Base-by-base conservation (phyloP, 768 basidiomycete species). In the Serendipita sp. region DNA sequence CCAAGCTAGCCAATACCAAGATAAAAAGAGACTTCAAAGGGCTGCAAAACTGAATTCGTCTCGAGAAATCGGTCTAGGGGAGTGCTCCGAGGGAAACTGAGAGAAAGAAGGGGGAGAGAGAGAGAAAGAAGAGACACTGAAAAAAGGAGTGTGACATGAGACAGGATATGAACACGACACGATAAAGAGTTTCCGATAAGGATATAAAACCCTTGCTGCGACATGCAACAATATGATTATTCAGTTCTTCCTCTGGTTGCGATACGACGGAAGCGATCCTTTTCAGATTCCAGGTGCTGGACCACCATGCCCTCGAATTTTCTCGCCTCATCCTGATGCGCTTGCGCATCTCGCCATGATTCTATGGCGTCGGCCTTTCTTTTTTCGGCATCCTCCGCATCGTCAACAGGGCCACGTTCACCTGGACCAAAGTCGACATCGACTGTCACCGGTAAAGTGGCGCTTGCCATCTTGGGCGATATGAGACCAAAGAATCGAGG, bases 221-320 rank as follows among this genome's bases (percentile, higher is more conserved):
- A 38, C 56, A 31, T 31, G 26, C 26, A 24, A 17, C 13, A 17
- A 61, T 42, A 42, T 13, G 20, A 17, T 30, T 42, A 31, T 17
- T 62, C 61, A 22, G 41, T 14, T 2, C 26, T 41, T 48, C 51
- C 50, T 53, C 61, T 60, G 20, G 60, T 73, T 61, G 90, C 84
- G 70, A 92, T 90, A 73, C 82, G 78, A 74, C 81, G 85, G 68
- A 92, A 77, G 34, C 81, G 83, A 69, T 89, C 85, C 74, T 82
- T 83, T 74, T 92, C 90, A 61, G 83, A 79, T 73, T 87, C 86
- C 76, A 91, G 86, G 70, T 92, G 90, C 71, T 85, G 83, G 61
- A 83, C 74, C 61, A 92, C 74, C 82, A 92, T 79, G 65, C 88
- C 89, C 70, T 91, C 88, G 66, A 91, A 73, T 72, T 77, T 81